Percentiles rank a stretch among this genome's conserved stretches.
phyloP scores from a whole-genome alignment of 1,284 basidiomycete species.

The Chondrostereum purpureum region DNA sequence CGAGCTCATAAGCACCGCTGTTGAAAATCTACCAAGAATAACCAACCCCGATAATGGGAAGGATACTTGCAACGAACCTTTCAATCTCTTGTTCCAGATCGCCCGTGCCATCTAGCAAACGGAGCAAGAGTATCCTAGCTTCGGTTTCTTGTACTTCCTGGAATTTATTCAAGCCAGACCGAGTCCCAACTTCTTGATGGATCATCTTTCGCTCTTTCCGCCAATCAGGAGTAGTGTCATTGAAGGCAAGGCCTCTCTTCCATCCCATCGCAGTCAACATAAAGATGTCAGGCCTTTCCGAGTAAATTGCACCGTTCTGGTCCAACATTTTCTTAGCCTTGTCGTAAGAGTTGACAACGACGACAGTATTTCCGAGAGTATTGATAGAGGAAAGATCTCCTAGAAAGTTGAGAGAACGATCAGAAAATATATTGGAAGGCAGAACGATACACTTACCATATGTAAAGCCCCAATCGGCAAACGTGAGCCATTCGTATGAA shows the following conservation, averaged over 20 bases:
- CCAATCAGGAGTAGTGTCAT: conserved; percentile 28
- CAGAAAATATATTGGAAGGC: not conserved
- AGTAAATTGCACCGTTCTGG: conserved; percentile 19
- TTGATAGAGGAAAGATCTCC: conserved; percentile 13
- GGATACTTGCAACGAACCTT: not conserved
- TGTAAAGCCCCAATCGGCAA: conserved; percentile 45
- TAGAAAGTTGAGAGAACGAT: conserved; percentile 5
- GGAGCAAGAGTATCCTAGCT: not conserved
- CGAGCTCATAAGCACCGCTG: conserved; percentile 11
- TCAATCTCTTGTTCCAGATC: not conserved
- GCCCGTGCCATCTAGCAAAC: not conserved
- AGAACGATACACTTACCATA: conserved; percentile 36
- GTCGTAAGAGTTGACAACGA: conserved; percentile 20
- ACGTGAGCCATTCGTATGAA: conserved; percentile 47
- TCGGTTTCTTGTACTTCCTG: not conserved
- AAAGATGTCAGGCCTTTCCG: conserved; percentile 18
- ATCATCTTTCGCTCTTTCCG: conserved; percentile 11
- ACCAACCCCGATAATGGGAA: not conserved
- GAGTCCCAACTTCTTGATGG: conserved; percentile 14
- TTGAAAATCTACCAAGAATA: not conserved
- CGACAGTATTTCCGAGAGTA: conserved; percentile 18
- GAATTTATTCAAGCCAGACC: conserved; percentile 9
- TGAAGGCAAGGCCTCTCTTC: conserved; percentile 14
- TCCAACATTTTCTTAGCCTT: conserved; percentile 22
- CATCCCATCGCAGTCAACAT: conserved; percentile 18